Base-by-base conservation (phyloP, 208 protist species). In the Eutreptiella sp. region DNA sequence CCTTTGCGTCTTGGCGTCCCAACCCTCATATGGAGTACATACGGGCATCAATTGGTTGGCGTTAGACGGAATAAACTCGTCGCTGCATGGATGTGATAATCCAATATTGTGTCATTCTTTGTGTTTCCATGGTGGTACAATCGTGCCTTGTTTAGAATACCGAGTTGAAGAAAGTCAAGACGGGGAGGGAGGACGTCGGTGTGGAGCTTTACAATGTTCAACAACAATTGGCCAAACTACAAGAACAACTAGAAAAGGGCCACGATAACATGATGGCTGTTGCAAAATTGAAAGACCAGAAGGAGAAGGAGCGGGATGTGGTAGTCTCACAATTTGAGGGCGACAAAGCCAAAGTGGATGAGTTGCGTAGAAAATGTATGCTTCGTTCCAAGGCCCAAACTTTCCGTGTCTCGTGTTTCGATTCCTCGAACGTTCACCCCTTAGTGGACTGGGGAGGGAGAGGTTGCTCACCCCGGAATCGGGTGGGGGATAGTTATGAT, bases 141-240 rank as follows among this genome's bases (percentile, higher is more conserved):
- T n/a, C n/a, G n/a, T n/a, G n/a, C n/a, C n/a, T 23, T 35, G 14
- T 0, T 50, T 1, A n/a, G n/a, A 84, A 76, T 19, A 87, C 79
- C 45, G 85, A 94, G 53, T 57, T 88, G 27, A 63, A 62, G 39
- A 63, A 53, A 14, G 68, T 89, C n/a, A 73, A 82, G 53, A 80
- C 86, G 38, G 75, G 87, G 57, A 75, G 85, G 1, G 90, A 95
- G 54, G 73, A 87, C 48, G 82, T 80, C 46, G 90, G 89, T 72
- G 90, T 94, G n/a, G 83, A 96, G 57, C 75, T 95, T 29, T 96
- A 96, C 73, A 88, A 89, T 47, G 80, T 89, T 2, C 90, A 95
- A 62, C 90, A 94, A 55, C 88, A 94, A 45, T 79, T 94, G 7
- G 89, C 89, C 0, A 90, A 87, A 64, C 71, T 92, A 35, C 89